Conservation (phyloP, 2,329 filamentous ascomycete species). For the Escovopsis weberi region DNA sequence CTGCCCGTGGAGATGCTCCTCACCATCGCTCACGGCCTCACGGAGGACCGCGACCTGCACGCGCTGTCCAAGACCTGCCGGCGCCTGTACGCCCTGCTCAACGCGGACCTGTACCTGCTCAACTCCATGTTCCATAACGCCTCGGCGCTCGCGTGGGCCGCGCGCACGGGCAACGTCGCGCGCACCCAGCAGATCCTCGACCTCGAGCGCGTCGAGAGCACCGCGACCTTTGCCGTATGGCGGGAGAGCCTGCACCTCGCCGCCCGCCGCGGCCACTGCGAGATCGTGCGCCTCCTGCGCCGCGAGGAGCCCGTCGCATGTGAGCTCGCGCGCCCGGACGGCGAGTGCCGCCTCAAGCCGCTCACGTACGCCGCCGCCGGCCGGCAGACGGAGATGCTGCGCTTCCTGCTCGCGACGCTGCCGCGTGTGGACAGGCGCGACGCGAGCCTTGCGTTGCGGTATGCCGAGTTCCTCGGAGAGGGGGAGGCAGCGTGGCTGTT, state of each 20-base stretch:
- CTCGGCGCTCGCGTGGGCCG: not conserved
- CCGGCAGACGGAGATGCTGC: not conserved
- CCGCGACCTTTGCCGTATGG: not conserved
- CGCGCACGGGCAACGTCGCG: not conserved
- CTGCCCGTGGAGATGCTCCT: not conserved
- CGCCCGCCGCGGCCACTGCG: not conserved
- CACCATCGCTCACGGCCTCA: not conserved
- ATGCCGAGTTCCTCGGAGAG: not conserved
- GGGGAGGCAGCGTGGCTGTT: not conserved
- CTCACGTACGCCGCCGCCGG: not conserved
- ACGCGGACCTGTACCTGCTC: not conserved
- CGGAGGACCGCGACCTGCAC: not conserved
- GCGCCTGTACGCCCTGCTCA: not conserved
- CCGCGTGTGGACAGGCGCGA: not conserved
- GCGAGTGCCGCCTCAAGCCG: not conserved
- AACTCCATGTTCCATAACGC: not conserved
- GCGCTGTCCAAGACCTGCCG: not conserved
- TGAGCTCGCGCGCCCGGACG: not conserved
- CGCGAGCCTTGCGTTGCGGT: not conserved
- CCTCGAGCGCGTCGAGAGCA: not conserved
- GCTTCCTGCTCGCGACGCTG: not conserved
- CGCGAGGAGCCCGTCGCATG: not conserved
- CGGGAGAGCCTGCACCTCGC: not conserved
- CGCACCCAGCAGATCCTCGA: not conserved
- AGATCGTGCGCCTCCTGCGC: not conserved